A percentile compares a stretch with the other conserved stretches of the same genome.
Conservation (phyloP, 2,329 filamentous ascomycete species). For the Fusarium metavorans region DNA sequence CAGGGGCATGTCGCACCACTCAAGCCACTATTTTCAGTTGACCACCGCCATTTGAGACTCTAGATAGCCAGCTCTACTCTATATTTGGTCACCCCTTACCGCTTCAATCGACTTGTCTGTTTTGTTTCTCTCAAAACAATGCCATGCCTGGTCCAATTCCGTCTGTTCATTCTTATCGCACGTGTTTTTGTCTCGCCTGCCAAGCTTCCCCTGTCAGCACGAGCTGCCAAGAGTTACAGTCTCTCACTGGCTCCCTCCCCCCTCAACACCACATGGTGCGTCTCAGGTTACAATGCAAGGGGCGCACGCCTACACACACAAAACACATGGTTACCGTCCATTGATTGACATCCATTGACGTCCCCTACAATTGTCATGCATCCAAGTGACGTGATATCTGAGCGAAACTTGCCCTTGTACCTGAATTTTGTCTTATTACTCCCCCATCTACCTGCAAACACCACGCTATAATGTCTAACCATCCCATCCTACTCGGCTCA, state of each 20-base stretch:
- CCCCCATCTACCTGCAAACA: background rate
- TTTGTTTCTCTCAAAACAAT: conserved; percentile 1
- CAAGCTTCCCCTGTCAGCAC: conserved; percentile 9
- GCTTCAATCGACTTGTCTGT: conserved; percentile 4
- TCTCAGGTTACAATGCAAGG: conserved; percentile 21
- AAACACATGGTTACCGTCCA: background rate
- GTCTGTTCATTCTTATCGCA: conserved; percentile 3
- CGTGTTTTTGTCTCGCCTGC: background rate
- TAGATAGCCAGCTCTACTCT: conserved; percentile 11
- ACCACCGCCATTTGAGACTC: conserved; percentile 22
- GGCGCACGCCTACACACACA: background rate
- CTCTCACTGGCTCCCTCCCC: background rate
- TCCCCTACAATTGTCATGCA: conserved; percentile 4
- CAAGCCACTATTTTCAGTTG: conserved; percentile 33
- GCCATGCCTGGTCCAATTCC: conserved; percentile 3
- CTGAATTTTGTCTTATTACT: background rate
- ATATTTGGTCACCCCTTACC: conserved; percentile 25
- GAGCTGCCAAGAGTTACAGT: background rate
- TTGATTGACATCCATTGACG: background rate
- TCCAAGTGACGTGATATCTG: conserved; percentile 20
- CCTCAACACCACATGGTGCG: conserved; percentile 30
- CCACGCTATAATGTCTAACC: background rate
- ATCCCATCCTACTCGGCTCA: conserved; percentile 58
- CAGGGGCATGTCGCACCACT: conserved; percentile 43
- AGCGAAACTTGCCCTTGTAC: background rate